Percentiles rank a stretch among this genome's conserved stretches.
These are phyloP conservation scores for Erysimum cheiri DNA, from an alignment of 441 rosid species.

Conservation along the genomic window DNA sequence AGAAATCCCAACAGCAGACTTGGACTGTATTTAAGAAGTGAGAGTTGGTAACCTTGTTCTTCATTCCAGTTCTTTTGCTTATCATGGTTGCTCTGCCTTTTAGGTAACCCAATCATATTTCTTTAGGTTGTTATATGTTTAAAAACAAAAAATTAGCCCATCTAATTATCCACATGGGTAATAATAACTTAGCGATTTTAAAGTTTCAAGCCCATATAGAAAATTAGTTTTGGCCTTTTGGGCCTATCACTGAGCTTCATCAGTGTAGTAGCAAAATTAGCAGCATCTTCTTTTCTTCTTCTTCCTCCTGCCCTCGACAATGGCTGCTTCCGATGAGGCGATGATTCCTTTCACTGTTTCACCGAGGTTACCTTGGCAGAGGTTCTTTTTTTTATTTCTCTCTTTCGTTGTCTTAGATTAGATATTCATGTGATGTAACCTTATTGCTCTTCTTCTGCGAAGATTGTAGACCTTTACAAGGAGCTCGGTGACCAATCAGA, in stretches of 20 bases:
- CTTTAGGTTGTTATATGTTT: no score
- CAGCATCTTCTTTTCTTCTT: not conserved
- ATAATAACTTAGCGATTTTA: not conserved
- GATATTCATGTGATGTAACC: constrained; percentile 34
- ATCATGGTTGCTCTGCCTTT: no score
- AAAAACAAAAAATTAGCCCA: no score
- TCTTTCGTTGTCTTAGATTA: constrained; percentile 21
- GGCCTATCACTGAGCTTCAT: constrained; percentile 29
- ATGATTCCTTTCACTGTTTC: constrained; percentile 44
- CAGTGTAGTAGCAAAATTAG: constrained; percentile 4
- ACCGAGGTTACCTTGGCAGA: constrained; percentile 67
- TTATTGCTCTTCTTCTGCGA: constrained; percentile 9
- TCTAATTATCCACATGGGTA: not conserved
- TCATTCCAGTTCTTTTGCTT: no score
- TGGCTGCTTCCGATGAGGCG: constrained; percentile 45
- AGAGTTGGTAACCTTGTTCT: no score
- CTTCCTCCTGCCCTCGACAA: constrained; percentile 16
- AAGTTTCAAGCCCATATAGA: constrained; percentile 14
- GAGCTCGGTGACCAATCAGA: constrained; percentile 66
- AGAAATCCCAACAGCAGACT: constrained; percentile 30
- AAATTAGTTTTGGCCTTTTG: not conserved
- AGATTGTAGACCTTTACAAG: constrained; percentile 75
- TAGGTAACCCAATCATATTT: no score
- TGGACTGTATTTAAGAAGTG: no score
- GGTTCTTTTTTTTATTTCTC: constrained; percentile 45